Conservation (phyloP, 768 basidiomycete genomes). For the Termitomyces sp. region DNA sequence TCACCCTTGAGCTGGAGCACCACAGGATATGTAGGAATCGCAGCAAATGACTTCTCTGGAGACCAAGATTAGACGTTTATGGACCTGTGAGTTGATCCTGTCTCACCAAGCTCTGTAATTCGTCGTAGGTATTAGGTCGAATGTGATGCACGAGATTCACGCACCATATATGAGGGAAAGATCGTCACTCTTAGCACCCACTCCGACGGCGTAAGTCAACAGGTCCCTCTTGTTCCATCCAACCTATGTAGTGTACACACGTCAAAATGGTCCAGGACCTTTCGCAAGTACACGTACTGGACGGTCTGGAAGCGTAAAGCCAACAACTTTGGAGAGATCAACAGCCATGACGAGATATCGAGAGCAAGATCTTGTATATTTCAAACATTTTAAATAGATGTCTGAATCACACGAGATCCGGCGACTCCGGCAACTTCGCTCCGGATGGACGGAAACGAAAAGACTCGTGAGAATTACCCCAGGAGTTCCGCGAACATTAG, state of each 20-base stretch:
- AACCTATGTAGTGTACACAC: constrained; percentile 40
- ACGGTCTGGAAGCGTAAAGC: constrained; percentile 33
- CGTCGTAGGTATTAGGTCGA: background rate
- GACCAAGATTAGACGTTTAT: background rate
- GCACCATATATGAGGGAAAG: constrained; percentile 67
- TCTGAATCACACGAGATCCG: constrained; percentile 1
- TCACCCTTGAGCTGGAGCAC: constrained; percentile 70
- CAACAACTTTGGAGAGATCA: constrained; percentile 66
- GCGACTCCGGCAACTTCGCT: background rate
- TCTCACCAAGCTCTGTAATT: constrained; percentile 49
- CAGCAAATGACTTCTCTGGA: constrained; percentile 57
- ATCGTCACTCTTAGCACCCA: constrained; percentile 78
- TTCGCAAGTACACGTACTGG: constrained; percentile 20
- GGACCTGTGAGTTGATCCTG: background rate
- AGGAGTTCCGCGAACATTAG: too few species aligned
- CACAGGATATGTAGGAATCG: constrained; percentile 84
- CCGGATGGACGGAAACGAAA: too few species aligned
- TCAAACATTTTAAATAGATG: background rate
- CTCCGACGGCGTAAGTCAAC: constrained; percentile 71
- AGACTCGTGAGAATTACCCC: too few species aligned
- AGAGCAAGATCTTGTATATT: too few species aligned
- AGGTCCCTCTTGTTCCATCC: constrained; percentile 83
- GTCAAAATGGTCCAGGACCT: background rate
- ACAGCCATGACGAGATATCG: constrained; percentile 33
- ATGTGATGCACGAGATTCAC: constrained; percentile 6